These are phyloP conservation scores for Holtermanniella nyarrowii DNA, from an alignment of 768 basidiomycete species.

Conservation along the genomic window DNA sequence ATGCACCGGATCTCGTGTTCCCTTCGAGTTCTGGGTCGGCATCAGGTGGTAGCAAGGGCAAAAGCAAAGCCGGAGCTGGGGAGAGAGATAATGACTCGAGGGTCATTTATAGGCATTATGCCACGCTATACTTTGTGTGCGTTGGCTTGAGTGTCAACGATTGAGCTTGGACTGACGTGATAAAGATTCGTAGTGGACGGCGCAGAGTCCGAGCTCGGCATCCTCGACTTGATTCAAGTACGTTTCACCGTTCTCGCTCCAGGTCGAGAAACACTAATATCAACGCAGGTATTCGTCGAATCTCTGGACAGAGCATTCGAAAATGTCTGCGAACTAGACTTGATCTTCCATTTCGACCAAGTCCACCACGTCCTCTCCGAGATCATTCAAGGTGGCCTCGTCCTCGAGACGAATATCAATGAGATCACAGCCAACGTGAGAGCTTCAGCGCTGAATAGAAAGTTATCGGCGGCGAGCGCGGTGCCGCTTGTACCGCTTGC, in stretches of 20 bases:
- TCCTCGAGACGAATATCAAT: conserved; percentile 64
- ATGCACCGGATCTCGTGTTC: conserved; percentile 47
- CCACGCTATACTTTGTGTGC: conserved; percentile 83
- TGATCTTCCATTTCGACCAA: conserved; percentile 97
- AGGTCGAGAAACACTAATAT: background rate
- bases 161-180: background rate
- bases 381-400: conserved; percentile 91
- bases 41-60: conserved; percentile 12
- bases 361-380: conserved; percentile 93
- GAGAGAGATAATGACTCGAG: conserved; percentile 47
- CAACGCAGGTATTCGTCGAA: conserved; percentile 85
- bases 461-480: conserved; percentile 29
- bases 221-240: conserved; percentile 93
- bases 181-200: conserved; percentile 76
- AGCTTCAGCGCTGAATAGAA: conserved; percentile 24
- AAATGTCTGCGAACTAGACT: conserved; percentile 95
- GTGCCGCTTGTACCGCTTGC: conserved; percentile 28
- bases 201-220: conserved; percentile 91
- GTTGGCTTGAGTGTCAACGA: conserved; percentile 6
- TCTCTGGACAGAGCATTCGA: conserved; percentile 90
- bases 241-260: conserved; percentile 18
- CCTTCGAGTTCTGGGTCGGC: conserved; percentile 48
- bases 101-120: conserved; percentile 90
- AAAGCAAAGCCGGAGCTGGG: conserved; percentile 10
- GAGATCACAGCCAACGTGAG: conserved; percentile 36